A percentile compares a stretch with the other conserved stretches of the same genome.
Evolutionary conservation across 306 rosid species (phyloP).

Genomic region (Comarum palustre): DNA sequence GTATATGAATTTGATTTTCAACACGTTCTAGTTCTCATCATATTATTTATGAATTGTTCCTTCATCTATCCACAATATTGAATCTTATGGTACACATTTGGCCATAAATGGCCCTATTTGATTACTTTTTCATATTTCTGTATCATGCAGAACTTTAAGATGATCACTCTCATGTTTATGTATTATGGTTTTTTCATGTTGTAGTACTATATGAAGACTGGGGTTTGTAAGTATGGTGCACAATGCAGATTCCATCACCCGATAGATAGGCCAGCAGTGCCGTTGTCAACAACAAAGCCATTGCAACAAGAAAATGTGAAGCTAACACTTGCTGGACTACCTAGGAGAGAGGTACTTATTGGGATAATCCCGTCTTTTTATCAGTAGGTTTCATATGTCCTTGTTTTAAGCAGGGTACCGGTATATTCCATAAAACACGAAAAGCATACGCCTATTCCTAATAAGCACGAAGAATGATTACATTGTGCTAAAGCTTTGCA

Average conservation of each 20-base stretch:
- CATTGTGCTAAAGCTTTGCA: not conserved
- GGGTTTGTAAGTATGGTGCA: slow-evolving; percentile 78
- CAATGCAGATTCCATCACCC: slow-evolving; percentile 92
- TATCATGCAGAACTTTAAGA: not conserved
- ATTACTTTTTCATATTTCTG: not conserved
- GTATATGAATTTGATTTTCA: not conserved
- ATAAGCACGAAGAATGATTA: not conserved
- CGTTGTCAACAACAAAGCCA: slow-evolving; percentile 33
- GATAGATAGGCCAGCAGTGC: slow-evolving; percentile 66
- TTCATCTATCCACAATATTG: not conserved
- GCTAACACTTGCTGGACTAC: slow-evolving; percentile 89
- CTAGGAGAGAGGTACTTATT: slow-evolving; percentile 84
- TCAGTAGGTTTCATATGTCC: not conserved
- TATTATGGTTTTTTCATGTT: slow-evolving; percentile 17
- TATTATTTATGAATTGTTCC: not conserved
- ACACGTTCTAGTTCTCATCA: not conserved
- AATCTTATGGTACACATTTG: not conserved
- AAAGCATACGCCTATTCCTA: not conserved
- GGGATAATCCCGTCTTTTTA: not conserved
- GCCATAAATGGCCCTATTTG: not conserved
- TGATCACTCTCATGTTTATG: not conserved
- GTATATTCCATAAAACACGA: not conserved
- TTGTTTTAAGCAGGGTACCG: not conserved
- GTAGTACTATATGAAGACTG: slow-evolving; percentile 93
- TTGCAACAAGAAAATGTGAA: slow-evolving; percentile 46